Conservation (phyloP, 1,139 yeast species). For the Saccharomycopsis crataegensis region DNA sequence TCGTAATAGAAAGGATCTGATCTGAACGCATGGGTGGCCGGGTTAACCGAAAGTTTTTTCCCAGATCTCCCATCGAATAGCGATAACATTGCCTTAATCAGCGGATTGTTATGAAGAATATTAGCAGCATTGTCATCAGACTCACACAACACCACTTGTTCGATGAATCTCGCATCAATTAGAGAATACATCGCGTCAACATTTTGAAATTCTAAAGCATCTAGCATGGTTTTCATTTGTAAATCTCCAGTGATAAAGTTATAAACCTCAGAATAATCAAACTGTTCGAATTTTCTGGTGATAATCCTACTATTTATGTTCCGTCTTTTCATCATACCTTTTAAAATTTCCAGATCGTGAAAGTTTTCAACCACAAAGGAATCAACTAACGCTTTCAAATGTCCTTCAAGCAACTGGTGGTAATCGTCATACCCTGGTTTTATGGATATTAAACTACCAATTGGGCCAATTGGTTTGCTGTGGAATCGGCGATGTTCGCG, state of each 20-base stretch:
- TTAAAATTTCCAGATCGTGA: neutral
- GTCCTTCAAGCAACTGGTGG: conserved; percentile 54
- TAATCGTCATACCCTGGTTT: conserved; percentile 50
- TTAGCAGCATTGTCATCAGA: conserved; percentile 45
- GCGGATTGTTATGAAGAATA: conserved; percentile 31
- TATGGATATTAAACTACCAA: conserved; percentile 57
- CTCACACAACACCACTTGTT: conserved; percentile 47
- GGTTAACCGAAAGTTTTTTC: conserved; percentile 32
- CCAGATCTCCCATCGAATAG: conserved; percentile 39
- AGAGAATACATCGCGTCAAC: conserved; percentile 51
- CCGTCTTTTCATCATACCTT: neutral
- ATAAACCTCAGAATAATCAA: neutral
- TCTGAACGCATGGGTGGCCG: conserved; percentile 37
- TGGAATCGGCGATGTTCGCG: conserved; percentile 32
- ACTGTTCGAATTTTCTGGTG: neutral
- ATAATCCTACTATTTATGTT: neutral
- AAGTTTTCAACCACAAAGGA: conserved; percentile 1
- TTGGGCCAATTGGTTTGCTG: conserved; percentile 69
- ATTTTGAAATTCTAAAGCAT: conserved; percentile 49
- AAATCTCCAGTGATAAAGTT: conserved; percentile 22
- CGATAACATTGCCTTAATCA: conserved; percentile 41
- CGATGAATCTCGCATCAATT: conserved; percentile 59
- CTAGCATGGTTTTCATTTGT: conserved; percentile 44
- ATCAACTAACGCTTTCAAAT: conserved; percentile 28
- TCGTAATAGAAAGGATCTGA: conserved; percentile 52